Evolutionary conservation across 202 grass and related monocot genomes (phyloP), one percentile per base, ranked within the genome.

Genomic region (Hordeum pubiflorum): DNA sequence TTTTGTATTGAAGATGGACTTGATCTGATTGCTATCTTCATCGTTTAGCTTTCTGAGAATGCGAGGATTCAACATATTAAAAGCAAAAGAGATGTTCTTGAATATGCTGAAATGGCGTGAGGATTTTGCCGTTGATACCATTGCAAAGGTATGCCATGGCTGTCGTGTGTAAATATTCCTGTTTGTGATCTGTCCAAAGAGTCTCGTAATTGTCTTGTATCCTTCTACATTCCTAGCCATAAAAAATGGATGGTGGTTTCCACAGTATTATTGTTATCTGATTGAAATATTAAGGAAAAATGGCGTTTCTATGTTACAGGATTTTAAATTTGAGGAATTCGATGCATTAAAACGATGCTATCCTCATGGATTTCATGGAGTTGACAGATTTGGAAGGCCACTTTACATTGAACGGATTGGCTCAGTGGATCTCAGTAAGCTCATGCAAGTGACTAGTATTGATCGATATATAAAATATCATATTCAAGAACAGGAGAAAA

Each of bases 21-120:
- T 80, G 74, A 62, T 29, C 12, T 82, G 38, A 58, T 78, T 67
- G 2, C 14, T 70, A 70, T 33, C 26, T 67, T 60, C 18, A 70
- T 72, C 41, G 26, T 75, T 73, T 72, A 97, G 95, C 23, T 97
- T 97, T 85, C 82, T 97, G 33, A 89, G 88, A 80, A 94, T 93
- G 90, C 89, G 92, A 87, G 87, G 74, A 63, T 94, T 94, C 63
- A 81, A 94, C 74, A 26, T 91, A 72, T 18, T 57, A 63, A 88
- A 94, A 72, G 84, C 95, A 86, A 94, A 94, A 78, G 88, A 86
- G 13, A 92, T 93, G 88, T 97, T 97, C 52, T 38, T 94, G 74
- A 94, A 87, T 89, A 97, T 97, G 95, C 70, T 97, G 33, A 94
- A 94, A 83, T 97, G 95, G 95, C 92, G 95, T 79, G 90, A 89